Conservation (phyloP, 2,329 filamentous ascomycete genomes). For the Penicillium sp. region DNA sequence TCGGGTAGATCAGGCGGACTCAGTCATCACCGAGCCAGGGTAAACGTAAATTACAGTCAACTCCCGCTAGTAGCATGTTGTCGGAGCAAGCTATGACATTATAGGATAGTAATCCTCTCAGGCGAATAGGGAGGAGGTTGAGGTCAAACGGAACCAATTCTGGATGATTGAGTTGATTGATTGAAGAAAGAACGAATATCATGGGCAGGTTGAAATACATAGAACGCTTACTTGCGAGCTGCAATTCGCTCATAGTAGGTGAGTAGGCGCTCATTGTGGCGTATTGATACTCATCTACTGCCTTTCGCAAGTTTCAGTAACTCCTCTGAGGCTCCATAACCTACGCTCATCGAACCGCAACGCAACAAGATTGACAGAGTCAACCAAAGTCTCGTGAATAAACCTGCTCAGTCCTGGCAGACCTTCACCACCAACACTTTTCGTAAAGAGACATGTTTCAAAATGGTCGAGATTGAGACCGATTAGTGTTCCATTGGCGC, state of each 20-base stretch:
- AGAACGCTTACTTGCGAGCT: constrained; percentile 8
- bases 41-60: no score
- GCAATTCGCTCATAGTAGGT: constrained; percentile 23
- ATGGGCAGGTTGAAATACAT: no score
- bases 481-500: background rate
- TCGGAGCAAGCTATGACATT: no score
- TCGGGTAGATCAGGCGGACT: no score
- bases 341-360: constrained; percentile 14
- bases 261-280: constrained; percentile 24
- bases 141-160: no score
- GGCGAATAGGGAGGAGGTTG: no score
- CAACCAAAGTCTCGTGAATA: background rate
- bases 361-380: constrained; percentile 12
- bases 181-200: no score
- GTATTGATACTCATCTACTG: constrained; percentile 22
- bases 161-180: no score
- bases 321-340: constrained; percentile 9
- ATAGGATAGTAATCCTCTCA: no score
- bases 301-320: constrained; percentile 11
- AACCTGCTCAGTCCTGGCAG: background rate
- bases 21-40: no score
- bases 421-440: background rate
- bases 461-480: constrained; percentile 2
- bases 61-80: no score
- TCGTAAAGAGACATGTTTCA: constrained; percentile 1